Conservation (phyloP, 208 protist genomes). For the Willaertia magna region DNA sequence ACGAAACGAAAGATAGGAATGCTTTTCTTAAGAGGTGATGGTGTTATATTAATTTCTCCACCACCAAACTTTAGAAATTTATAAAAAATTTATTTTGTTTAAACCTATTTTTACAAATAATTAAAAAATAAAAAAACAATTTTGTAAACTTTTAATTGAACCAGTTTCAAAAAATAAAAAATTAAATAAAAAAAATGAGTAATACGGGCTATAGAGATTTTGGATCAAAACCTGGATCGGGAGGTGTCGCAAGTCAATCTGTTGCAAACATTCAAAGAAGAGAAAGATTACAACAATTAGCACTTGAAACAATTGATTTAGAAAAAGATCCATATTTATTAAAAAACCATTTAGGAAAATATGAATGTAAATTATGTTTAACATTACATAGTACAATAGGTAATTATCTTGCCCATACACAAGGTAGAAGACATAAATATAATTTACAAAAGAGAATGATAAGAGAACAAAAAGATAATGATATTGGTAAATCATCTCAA, state of each 20-base stretch:
- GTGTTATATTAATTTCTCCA: slow-evolving; percentile 18
- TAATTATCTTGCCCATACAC: slow-evolving; percentile 83
- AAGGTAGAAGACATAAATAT: slow-evolving; percentile 77
- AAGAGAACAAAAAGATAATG: slow-evolving; percentile 13
- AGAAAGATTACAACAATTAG: not conserved
- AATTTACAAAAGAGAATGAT: slow-evolving; percentile 54
- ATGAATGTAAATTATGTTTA: slow-evolving; percentile 83
- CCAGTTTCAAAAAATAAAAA: not conserved
- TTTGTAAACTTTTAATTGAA: too few relatives aligned
- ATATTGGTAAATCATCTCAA: not conserved
- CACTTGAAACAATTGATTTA: slow-evolving; percentile 6
- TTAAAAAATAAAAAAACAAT: too few relatives aligned
- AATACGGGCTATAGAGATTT: not conserved
- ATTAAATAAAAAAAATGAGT: not conserved
- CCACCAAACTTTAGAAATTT: too few relatives aligned
- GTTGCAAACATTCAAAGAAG: not conserved
- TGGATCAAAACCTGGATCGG: not conserved
- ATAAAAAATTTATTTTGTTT: too few relatives aligned
- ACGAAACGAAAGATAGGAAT: slow-evolving; percentile 16
- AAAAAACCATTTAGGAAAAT: slow-evolving; percentile 56
- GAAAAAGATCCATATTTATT: slow-evolving; percentile 56
- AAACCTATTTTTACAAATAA: too few relatives aligned
- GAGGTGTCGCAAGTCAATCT: not conserved
- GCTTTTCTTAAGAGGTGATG: slow-evolving; percentile 26
- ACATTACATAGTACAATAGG: slow-evolving; percentile 80